Percentiles rank a stretch among this genome's conserved stretches.
phyloP scores from a whole-genome alignment of 148 eudicot genomes.

The Suaeda aralocaspica region DNA sequence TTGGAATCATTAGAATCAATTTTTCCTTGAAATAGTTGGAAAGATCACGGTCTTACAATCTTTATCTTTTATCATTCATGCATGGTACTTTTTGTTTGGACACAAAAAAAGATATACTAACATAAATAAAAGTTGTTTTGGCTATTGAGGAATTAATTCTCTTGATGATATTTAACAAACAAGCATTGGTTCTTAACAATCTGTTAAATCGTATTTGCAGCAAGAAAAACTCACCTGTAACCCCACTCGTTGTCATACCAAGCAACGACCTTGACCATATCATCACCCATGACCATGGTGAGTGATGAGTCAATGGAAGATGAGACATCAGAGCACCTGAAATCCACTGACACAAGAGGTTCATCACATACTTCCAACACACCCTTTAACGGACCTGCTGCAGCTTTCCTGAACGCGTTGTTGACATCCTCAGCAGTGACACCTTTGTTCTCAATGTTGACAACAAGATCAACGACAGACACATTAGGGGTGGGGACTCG shows the following conservation, averaged over 20 bases:
- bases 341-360: constrained; percentile 94
- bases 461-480: constrained; percentile 94
- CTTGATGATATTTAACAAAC: not conserved
- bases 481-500: constrained; percentile 99
- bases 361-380: constrained; percentile 79
- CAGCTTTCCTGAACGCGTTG: constrained; percentile 89
- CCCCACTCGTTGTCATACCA: constrained; percentile 99
- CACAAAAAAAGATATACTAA: no score
- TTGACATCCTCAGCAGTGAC: constrained; percentile 89
- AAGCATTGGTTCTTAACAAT: no score
- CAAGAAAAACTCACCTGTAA: constrained; percentile 59
- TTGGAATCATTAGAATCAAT: no score
- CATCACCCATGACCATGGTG: constrained; percentile 99
- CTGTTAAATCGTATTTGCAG: not conserved
- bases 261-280: constrained; percentile 98
- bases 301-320: constrained; percentile 88
- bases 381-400: constrained; percentile 84
- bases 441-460: constrained; percentile 87
- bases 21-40: not conserved
- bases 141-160: not conserved
- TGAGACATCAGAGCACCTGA: constrained; percentile 85
- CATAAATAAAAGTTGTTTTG: no score
- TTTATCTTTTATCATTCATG: not conserved
- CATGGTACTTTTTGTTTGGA: no score
- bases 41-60: not conserved